Base-by-base conservation (phyloP, 2,329 filamentous ascomycete genomes). In the Colletotrichum acutatum region DNA sequence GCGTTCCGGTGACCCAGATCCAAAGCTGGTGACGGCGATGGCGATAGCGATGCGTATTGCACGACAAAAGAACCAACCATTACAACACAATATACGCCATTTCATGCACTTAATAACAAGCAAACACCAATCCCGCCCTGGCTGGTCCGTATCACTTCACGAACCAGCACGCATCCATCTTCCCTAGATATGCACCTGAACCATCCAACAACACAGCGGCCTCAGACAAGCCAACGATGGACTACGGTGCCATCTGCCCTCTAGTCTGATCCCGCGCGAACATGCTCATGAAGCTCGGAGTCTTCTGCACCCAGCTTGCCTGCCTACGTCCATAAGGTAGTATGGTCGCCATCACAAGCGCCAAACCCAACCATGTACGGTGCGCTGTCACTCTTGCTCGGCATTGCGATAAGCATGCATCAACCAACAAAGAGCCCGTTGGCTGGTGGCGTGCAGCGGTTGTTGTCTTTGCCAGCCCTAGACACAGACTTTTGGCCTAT, bases 381-480 rank as follows among this genome's bases (percentile, higher is more conserved):
- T 70, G 66, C 60, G 70, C 70, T 65, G 66, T 72, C 66, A 70
- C 30, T 42, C 60, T 52, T 68, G 53, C 59, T 63, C 59, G 52
- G 60, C 53, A 54, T 65, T 54, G 66, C 42, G 26, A 32, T 28
- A 22, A 37, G 46, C 66, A 32, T 57, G 70, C 14, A 26, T 5
- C 49, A 34, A 8, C 34, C n/a, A 24, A 26, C 61, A n/a, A n/a
- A 59, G 24, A 34, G 49, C 34, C 46, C 34, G 61, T 53, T 61
- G 49, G 32, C 60, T 52, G 19, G 22, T 61, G 49, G 66, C 42
- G 16, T 65, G 58, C 42, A 60, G n/a, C 30, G 32, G 22, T 30
- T 71, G 63, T 62, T 26, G 12, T 62, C 9, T 37, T 24, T 49
- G 54, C 46, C 49, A 22, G 34, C 67, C 32, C 66, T 49, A 56